Evolutionary conservation across 192 early-diverging fungal species (phyloP), one percentile per base, ranked within the genome.

Genomic region (Podila clonocystis): DNA sequence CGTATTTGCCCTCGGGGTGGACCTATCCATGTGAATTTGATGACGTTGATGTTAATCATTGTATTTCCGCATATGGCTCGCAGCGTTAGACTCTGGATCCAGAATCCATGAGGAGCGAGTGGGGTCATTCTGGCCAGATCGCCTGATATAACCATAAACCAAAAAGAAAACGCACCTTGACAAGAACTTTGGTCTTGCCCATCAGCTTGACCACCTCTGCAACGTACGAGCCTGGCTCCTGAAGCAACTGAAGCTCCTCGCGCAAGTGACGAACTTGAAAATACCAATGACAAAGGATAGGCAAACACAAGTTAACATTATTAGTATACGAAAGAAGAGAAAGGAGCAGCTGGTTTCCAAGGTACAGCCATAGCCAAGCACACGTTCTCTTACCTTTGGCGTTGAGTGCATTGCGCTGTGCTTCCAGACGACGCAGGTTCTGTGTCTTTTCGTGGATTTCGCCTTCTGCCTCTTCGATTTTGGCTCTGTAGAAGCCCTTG

Each of bases 161-260:
- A 22, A 17, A 31, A 20, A 30, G 45, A n/a, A 48, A 63, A 31
- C 55, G 55, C 85, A 87, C 87, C 90, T 94, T 95, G 64, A 96
- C 91, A 5, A 94, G 87, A 28, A 93, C 94, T 85, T 98, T 97
- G 67, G 95, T 97, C 89, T 98, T 98, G 76, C 97, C 98, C 92
- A 99, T 99, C 38, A 98, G 86, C 82, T 99, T 99, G 34, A 98
- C 93, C 11, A 99, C 97, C 85, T 99, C 98, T 68, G 95, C 98
- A 52, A 98, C 95, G 82, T 95, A 96, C 22, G 94, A 93, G 11
- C 96, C 96, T 30, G 96, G 96, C 74, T 99, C 98, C 83, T 99
- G 98, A 15, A 99, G 88, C 65, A 99, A 88, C 73, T 97, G 95
- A 28, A 99, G 89, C 82, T 99, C 98, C 73, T 99, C 98, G 58